Conservation (phyloP, 2,329 filamentous ascomycete species). For the Ophiostoma ips region DNA sequence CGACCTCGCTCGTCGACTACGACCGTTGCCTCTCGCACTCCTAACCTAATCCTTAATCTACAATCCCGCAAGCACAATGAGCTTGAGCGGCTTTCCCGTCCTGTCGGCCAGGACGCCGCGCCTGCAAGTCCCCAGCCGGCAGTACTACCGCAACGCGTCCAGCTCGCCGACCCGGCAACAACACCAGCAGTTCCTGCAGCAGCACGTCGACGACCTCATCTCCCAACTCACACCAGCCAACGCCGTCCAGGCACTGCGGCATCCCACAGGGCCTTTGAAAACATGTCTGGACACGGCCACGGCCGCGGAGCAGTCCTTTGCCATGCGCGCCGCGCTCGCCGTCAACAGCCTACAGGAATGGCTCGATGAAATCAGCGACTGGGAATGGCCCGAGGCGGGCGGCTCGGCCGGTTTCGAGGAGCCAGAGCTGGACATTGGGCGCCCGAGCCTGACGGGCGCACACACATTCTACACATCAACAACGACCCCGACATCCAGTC, state of each 20-base stretch:
- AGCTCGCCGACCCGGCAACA: conserved; percentile 31
- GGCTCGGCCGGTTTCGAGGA: conserved; percentile 41
- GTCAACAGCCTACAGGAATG: conserved; percentile 60
- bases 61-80: neutral
- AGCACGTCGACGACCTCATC: conserved; percentile 40
- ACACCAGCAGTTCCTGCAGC: conserved; percentile 15
- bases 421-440: conserved; percentile 17
- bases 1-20: too few species aligned
- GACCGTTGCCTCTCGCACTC: neutral
- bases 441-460: neutral
- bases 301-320: conserved; percentile 54
- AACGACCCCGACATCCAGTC: conserved; percentile 5
- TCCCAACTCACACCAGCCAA: conserved; percentile 45
- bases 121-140: conserved; percentile 25
- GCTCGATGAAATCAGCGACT: conserved; percentile 54
- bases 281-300: conserved; percentile 49
- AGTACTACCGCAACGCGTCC: conserved; percentile 24
- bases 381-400: conserved; percentile 38
- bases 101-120: conserved; percentile 23
- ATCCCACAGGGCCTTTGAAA: conserved; percentile 37
- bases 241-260: conserved; percentile 45
- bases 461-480: neutral
- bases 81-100: conserved; percentile 23
- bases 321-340: conserved; percentile 53
- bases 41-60: too few species aligned